Base-by-base conservation (phyloP, 306 rosid genomes). In the Potentilla sterilis region DNA sequence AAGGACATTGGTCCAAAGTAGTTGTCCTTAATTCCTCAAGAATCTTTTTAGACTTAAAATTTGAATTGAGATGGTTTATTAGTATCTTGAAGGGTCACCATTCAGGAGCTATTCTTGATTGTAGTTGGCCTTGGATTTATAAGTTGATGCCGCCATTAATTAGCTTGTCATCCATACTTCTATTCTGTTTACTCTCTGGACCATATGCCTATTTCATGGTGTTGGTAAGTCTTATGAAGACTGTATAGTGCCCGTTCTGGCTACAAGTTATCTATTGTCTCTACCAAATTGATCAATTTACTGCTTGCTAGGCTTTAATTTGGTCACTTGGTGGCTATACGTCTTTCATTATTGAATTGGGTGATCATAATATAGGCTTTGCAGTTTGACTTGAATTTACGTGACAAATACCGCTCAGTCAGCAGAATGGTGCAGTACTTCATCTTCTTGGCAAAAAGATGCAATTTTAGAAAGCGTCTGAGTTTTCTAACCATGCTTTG, bases 1-100 rank as follows among this genome's bases (percentile, higher is more conserved):
- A 95, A 92, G 89, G 98, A 95, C 84, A 85, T 92, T 28, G 97
- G 96, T 71, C 96, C 98, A 51, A 94, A 94, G 88, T 92, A 85
- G 83, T 80, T 42, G 28, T 68, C 32, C 49, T 44, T 67, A 69
- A 61, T 59, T 73, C 67, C 71, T 75, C 28, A 2, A 9, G 57
- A 73, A 47, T 52, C 81, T n/a, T 81, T 67, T 34, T 75, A 76
- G 65, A 9, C 44, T 61, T 21, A 38, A 64, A 79, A 75, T 77
- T 77, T 78, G 37, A 73, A 70, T 14, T 47, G 28, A 65, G 15
- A 12, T 34, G 59, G 69, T 77, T 69, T 69, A 19, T 58, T 83
- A 73, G 57, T 70, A 43, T 41, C 41, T 42, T 79, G 37, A 76
- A 37, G 70, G 83, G 71, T 57, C 75, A 22, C 79, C 78, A n/a